Evolutionary conservation across 2,329 filamentous ascomycete genomes (phyloP), one percentile per base, ranked within the genome.

Genomic region (Aspergillus sp.): DNA sequence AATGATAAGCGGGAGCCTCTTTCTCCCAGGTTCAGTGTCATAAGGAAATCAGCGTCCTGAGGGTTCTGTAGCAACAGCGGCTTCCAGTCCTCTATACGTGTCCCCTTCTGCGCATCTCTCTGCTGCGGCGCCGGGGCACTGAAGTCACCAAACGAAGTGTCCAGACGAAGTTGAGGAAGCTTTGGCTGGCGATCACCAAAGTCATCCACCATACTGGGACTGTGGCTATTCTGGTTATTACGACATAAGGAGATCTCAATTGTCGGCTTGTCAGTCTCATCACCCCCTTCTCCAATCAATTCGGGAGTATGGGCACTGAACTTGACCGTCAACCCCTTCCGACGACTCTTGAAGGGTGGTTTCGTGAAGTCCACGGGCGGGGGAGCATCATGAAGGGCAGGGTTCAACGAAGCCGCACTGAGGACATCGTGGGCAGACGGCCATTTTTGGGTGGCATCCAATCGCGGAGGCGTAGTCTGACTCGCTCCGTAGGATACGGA

Each of bases 201-300:
- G 25, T 60, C 52, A 53, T 51, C 54, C 44, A 44, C 19, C 21
- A 57, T 47, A 27, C 23, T 60, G 13, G 58, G 50, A 19, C 74
- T 69, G 39, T 62, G 58, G 39, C 59, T 67, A 10, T 64, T 65
- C 25, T 62, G 59, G 27, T 61, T 66, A 56, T 64, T 71, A 71
- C 67, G 73, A 71, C 62, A 80, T 71, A 81, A 83, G 5, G 86
- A 88, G 57, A 96, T 88, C 71, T 95, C 90, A 19, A 86, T 80
- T 1, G 88, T 85, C 1, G 90, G 90, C 8, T 84, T 79, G 57
- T 90, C 87, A 57, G 90, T 89, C 74, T 96, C 92, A 70, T 97
- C 94, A 36, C 94, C 94, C 60, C 94, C 94, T 75, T 94, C 89
- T 50, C 94, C 94, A 70, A 98, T 97, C 63, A 96, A 77, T 50